These are phyloP conservation scores for Talaromyces sp. DNA, from an alignment of 2,329 filamentous ascomycete species.

Conservation along the genomic window DNA sequence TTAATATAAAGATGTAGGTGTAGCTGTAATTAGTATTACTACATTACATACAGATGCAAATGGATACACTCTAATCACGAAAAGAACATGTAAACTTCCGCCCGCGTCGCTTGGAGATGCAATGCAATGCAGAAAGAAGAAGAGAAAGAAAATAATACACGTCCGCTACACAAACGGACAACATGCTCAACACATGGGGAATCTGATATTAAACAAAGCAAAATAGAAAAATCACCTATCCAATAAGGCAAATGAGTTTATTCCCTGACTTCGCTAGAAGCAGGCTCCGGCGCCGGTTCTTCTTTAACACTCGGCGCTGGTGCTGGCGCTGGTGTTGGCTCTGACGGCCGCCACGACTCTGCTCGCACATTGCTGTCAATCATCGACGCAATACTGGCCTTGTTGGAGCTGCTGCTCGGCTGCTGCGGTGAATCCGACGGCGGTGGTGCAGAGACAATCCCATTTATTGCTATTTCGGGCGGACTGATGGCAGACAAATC, in stretches of 20 bases:
- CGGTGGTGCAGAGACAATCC: background rate
- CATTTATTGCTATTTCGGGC: background rate
- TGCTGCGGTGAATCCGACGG: background rate
- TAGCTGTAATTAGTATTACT: background rate
- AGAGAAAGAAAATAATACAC: background rate
- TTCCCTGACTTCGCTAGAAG: background rate
- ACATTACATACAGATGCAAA: background rate
- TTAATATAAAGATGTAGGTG: background rate
- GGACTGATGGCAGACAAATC: background rate
- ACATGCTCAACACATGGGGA: conserved; percentile 10
- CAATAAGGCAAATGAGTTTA: background rate
- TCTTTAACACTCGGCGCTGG: background rate
- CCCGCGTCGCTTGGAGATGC: background rate
- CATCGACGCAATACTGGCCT: conserved; percentile 37
- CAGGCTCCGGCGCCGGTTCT: conserved; percentile 7
- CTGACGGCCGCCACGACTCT: background rate
- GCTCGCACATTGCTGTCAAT: conserved; percentile 29
- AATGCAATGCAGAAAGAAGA: background rate
- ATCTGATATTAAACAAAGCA: conserved; percentile 2
- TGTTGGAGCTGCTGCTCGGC: conserved; percentile 27
- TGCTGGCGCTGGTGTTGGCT: no score
- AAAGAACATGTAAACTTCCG: background rate
- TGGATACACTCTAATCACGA: background rate
- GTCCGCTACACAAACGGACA: background rate
- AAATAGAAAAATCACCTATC: background rate